Evolutionary conservation across 2,329 filamentous ascomycete genomes (phyloP).

Genomic region (Epichloe gansuensis): DNA sequence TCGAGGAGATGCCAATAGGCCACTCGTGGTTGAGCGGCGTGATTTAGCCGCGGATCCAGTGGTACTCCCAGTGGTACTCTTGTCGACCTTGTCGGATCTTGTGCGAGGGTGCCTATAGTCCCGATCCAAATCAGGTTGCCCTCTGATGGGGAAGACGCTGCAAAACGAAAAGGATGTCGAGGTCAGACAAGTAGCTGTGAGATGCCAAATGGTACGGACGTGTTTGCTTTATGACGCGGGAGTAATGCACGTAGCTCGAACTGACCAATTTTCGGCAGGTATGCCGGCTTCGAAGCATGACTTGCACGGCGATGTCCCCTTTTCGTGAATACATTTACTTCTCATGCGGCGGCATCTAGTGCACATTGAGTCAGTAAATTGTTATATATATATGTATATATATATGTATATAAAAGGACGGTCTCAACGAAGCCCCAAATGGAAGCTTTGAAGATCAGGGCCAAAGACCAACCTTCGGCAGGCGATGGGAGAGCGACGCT

Average conservation of each 20-base stretch:
- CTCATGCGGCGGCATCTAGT: constrained; percentile 42
- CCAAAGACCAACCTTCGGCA: constrained; percentile 33
- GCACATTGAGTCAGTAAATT: too few species aligned
- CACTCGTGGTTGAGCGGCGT: constrained; percentile 22
- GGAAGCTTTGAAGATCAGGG: background rate
- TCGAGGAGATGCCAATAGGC: constrained; percentile 12
- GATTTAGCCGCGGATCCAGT: constrained; percentile 26
- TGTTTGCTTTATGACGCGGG: too few species aligned
- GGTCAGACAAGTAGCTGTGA: background rate
- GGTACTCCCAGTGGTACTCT: constrained; percentile 23
- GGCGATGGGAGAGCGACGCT: constrained; percentile 39
- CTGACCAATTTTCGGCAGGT: constrained; percentile 37
- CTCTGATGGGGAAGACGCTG: constrained; percentile 40
- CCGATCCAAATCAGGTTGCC: constrained; percentile 41
- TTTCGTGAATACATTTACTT: constrained; percentile 43
- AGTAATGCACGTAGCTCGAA: constrained; percentile 1
- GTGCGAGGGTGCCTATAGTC: constrained; percentile 43
- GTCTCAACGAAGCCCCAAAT: too few species aligned
- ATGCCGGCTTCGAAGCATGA: constrained; percentile 39
- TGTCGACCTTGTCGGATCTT: constrained; percentile 33
- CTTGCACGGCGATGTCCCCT: constrained; percentile 36
- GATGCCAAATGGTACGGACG: background rate
- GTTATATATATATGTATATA: too few species aligned
- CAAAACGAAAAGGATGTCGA: background rate
- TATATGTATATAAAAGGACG: too few species aligned